Percentiles rank a stretch among this genome's conserved stretches.
These are phyloP conservation scores for Xenosphaeropsis pyriputrescens DNA, from an alignment of 2,329 filamentous ascomycete species.

Conservation along the genomic window DNA sequence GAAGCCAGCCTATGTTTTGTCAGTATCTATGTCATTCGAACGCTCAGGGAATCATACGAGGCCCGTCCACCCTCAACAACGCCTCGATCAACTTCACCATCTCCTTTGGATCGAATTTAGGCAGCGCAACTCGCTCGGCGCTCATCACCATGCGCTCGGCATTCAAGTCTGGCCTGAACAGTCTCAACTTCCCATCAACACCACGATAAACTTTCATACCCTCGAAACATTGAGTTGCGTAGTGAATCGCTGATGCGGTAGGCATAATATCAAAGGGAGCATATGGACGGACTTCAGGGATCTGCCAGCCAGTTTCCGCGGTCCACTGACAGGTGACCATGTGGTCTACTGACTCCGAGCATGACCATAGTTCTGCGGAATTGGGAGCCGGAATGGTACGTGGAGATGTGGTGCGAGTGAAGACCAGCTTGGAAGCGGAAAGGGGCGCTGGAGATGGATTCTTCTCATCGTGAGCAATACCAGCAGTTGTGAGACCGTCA, in stretches of 20 bases:
- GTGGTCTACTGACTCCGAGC: conserved; percentile 82
- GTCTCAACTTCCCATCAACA: conserved; percentile 43
- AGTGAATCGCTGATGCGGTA: conserved; percentile 70
- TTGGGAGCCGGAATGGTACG: conserved; percentile 49
- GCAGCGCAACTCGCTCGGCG: conserved; percentile 54
- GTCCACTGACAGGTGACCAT: conserved; percentile 70
- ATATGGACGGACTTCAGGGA: conserved; percentile 64
- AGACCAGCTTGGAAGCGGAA: conserved; percentile 45
- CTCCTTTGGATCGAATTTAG: conserved; percentile 55
- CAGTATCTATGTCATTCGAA: background rate
- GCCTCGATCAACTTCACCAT: conserved; percentile 60
- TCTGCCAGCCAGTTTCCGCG: conserved; percentile 49
- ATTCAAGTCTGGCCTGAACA: conserved; percentile 49
- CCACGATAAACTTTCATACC: conserved; percentile 76
- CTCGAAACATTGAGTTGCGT: conserved; percentile 85
- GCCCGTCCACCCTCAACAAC: conserved; percentile 59
- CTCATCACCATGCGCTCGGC: conserved; percentile 20
- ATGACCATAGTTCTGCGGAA: conserved; percentile 71
- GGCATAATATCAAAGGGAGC: conserved; percentile 67
- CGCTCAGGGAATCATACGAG: background rate
- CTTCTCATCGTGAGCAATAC: too few species aligned
- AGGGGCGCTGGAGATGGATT: conserved; percentile 19
- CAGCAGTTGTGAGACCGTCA: too few species aligned
- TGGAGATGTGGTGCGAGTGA: conserved; percentile 33
- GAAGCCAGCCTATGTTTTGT: conserved; percentile 43